Conservation (phyloP, 805 yeast species). For the Yarrowia hollandica region DNA sequence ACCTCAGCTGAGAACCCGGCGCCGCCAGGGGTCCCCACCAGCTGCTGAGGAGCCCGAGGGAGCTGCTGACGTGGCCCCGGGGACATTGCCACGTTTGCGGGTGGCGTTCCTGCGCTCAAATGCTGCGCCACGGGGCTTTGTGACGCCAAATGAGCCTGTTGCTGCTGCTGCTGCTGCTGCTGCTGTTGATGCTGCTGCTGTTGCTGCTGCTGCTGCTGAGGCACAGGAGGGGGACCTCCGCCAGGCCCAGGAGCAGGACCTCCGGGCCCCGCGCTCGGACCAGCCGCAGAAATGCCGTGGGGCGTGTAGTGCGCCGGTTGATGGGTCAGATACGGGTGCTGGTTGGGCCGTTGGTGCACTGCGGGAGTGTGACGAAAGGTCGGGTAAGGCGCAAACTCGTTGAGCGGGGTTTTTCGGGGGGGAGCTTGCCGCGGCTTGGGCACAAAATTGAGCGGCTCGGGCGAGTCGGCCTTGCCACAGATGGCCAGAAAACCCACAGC, state of each 20-base stretch:
- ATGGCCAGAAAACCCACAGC: conserved; percentile 45
- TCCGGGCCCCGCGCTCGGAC: neutral
- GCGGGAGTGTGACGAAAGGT: conserved; percentile 1
- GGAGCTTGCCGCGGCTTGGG: neutral
- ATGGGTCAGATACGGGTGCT: conserved; percentile 25
- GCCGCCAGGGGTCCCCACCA: conserved; percentile 29
- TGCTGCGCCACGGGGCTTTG: conserved; percentile 8
- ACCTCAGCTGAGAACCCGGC: conserved; percentile 28
- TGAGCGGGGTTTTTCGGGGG: neutral
- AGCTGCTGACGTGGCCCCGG: conserved; percentile 20
- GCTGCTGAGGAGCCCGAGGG: conserved; percentile 27
- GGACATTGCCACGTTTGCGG: neutral
- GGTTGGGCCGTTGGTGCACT: neutral
- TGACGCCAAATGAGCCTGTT: neutral
- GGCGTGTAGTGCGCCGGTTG: conserved; percentile 28
- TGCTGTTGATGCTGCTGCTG: neutral
- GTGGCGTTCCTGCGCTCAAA: neutral
- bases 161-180: neutral
- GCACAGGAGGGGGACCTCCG: conserved; percentile 3
- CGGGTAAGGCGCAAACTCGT: conserved; percentile 17
- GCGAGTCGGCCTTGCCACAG: conserved; percentile 44
- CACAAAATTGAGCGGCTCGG: conserved; percentile 39
- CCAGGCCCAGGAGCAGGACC: conserved; percentile 9
- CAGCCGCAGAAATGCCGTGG: conserved; percentile 14
- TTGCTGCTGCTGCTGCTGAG: neutral